These are phyloP conservation scores for Fusarium coffeatum DNA, from an alignment of 2,329 filamentous ascomycete species.

Conservation along the genomic window DNA sequence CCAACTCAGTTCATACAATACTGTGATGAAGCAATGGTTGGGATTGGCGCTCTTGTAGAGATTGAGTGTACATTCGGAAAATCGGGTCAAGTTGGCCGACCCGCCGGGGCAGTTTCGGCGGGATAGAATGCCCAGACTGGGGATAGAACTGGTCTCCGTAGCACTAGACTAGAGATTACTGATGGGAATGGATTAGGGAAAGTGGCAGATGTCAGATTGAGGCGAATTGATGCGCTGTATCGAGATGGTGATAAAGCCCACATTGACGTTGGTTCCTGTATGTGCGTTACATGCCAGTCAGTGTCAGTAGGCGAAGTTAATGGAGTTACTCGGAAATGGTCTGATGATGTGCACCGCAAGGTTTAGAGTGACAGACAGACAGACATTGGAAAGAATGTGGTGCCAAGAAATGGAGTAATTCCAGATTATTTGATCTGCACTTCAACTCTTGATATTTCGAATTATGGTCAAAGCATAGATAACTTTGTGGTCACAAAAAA, in stretches of 20 bases:
- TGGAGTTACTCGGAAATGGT: not conserved
- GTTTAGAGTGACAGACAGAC: not conserved
- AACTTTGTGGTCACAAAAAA: not conserved
- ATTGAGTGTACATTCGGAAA: not conserved
- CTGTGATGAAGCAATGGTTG: not conserved
- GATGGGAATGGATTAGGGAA: not conserved
- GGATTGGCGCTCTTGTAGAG: not conserved
- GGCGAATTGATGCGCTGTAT: not conserved
- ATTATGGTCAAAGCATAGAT: not conserved
- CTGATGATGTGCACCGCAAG: conserved; percentile 17
- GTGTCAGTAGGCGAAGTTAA: not conserved
- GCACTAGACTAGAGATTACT: not conserved
- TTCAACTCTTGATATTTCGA: not conserved
- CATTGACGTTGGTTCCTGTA: not conserved
- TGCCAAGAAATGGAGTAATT: not conserved
- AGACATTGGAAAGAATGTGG: not conserved
- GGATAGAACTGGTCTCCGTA: conserved; percentile 12
- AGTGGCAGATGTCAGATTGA: conserved; percentile 6
- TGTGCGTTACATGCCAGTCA: not conserved
- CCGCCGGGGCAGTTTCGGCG: not conserved
- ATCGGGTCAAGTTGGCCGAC: conserved; percentile 1
- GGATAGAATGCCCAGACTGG: not conserved
- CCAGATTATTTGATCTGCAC: conserved; percentile 5
- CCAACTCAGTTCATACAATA: not conserved
- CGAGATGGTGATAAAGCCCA: not conserved